Percentiles rank a stretch among this genome's conserved stretches.
These are phyloP conservation scores for Solanum clarkiae DNA, from an alignment of 257 asterid genomes.

Conservation along the genomic window DNA sequence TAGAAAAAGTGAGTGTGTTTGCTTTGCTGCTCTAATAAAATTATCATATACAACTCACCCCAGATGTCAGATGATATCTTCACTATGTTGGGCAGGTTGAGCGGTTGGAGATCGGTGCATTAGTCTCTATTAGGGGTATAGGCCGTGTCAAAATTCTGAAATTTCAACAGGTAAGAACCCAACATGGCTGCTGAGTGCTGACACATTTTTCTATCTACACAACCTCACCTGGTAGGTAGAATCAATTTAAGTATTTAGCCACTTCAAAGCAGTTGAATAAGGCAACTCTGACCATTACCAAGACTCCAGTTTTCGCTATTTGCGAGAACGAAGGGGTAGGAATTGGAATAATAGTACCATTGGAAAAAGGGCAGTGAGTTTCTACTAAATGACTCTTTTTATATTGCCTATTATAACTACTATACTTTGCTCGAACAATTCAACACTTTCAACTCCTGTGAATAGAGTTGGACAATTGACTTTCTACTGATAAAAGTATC, in stretches of 20 bases:
- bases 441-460: not conserved
- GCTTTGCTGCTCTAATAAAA: not conserved
- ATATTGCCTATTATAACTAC: not conserved
- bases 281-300: too few relatives aligned
- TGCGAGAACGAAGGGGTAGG: too few relatives aligned
- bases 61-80: not conserved
- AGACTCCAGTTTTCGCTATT: too few relatives aligned
- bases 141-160: constrained; percentile 58
- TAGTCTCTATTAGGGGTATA: constrained; percentile 61
- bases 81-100: constrained; percentile 39
- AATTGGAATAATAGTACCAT: too few relatives aligned
- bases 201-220: not conserved
- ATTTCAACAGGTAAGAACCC: constrained; percentile 37
- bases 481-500: not conserved
- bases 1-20: constrained; percentile 56
- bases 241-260: not conserved
- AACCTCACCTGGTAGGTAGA: not conserved
- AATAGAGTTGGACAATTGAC: not conserved
- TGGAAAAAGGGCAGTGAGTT: not conserved
- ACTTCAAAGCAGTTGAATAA: not conserved
- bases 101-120: constrained; percentile 59
- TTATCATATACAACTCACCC: not conserved
- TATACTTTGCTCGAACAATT: not conserved
- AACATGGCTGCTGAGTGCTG: not conserved
- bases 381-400: not conserved